Evolutionary conservation across 2,329 filamentous ascomycete genomes (phyloP).

Genomic region (Penicillium capsulatum): DNA sequence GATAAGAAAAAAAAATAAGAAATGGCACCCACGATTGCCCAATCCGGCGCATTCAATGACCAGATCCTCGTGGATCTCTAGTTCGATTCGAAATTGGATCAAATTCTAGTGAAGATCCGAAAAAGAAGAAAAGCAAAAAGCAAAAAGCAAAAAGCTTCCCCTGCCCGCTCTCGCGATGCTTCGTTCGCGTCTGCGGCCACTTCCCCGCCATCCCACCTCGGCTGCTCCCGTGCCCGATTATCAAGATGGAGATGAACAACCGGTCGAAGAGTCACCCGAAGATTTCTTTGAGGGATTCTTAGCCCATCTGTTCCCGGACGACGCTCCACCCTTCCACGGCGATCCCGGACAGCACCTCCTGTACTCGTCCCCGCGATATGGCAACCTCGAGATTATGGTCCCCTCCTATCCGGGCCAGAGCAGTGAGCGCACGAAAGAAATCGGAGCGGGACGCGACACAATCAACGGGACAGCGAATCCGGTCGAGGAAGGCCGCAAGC

Average conservation of each 20-base stretch:
- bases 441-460: constrained; percentile 9
- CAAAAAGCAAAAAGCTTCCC: no score
- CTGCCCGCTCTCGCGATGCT: constrained; percentile 20
- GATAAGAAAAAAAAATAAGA: no score
- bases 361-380: constrained; percentile 46
- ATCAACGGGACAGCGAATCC: constrained; percentile 11
- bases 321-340: constrained; percentile 53
- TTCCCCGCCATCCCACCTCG: constrained; percentile 23
- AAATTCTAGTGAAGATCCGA: no score
- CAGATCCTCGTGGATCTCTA: no score
- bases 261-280: constrained; percentile 38
- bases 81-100: no score
- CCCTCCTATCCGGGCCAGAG: constrained; percentile 42
- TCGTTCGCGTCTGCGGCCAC: constrained; percentile 29
- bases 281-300: constrained; percentile 54
- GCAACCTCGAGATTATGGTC: constrained; percentile 39
- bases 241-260: constrained; percentile 13
- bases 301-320: constrained; percentile 54
- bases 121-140: no score
- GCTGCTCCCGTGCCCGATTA: constrained; percentile 17
- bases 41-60: no score
- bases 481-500: constrained; percentile 46
- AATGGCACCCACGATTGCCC: no score
- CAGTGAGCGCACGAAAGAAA: constrained; percentile 18
- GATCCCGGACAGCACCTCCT: constrained; percentile 49